Percentiles rank a stretch among this genome's conserved stretches.
Evolutionary conservation across 176 grass and related monocot species (phyloP).

Genomic region (bread wheat (Triticum aestivum)): IWGSC_CS_RefSeq_v2.1 NC_057812.1:11622938-11623437

Average conservation of each 20-base stretch:
- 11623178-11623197: not conserved
- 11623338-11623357: not conserved
- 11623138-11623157: not conserved
- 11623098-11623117: not conserved
- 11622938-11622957: not conserved
- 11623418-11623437: not conserved
- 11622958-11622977: not conserved
- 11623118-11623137: not conserved
- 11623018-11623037: not conserved
- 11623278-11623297: not conserved
- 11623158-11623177: not conserved
- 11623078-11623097: not conserved
- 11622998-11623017: not conserved
- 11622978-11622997: not conserved
- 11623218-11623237: not conserved
- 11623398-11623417: not conserved
- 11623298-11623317: not conserved
- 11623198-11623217: no score
- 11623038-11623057: fast-evolving
- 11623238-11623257: not conserved
- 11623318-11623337: not conserved
- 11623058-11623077: not conserved
- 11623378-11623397: fast-evolving
- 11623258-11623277: not conserved
- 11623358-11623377: not conserved